phyloP scores from a whole-genome alignment of 768 basidiomycete genomes.

The Polyporus arcularius region DNA sequence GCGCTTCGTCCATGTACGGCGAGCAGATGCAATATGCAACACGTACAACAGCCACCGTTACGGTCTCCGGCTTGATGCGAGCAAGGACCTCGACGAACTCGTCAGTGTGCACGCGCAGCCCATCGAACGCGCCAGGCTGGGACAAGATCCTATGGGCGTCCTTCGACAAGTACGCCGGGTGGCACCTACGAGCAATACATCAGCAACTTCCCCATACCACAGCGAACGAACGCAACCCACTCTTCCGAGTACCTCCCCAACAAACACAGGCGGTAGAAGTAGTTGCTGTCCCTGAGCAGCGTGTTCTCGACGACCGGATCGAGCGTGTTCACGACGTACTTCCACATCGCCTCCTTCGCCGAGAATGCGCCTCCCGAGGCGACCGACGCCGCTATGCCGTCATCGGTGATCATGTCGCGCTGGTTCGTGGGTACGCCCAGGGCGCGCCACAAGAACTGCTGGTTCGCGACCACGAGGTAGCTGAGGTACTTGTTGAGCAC shows the following conservation, averaged over 20 bases:
- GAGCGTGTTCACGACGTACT: conserved; percentile 32
- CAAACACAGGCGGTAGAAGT: conserved; percentile 21
- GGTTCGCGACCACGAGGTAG: conserved; percentile 52
- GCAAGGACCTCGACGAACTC: conserved; percentile 21
- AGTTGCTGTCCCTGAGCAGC: conserved; percentile 18
- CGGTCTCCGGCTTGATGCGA: conserved; percentile 16
- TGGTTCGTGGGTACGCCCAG: conserved; percentile 76
- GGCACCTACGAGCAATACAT: neutral
- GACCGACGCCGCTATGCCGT: conserved; percentile 32
- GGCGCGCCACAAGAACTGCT: conserved; percentile 77
- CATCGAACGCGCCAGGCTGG: conserved; percentile 14
- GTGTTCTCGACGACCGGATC: conserved; percentile 30
- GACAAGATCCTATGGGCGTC: conserved; percentile 18
- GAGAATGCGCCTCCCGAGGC: conserved; percentile 41
- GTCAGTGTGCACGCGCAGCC: conserved; percentile 18
- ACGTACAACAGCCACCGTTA: conserved; percentile 19
- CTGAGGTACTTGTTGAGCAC: conserved; percentile 47
- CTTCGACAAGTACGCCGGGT: conserved; percentile 13
- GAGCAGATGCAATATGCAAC: no score
- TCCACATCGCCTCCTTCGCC: conserved; percentile 28
- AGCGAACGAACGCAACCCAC: conserved; percentile 1
- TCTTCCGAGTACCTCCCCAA: conserved; percentile 14
- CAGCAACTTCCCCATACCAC: neutral
- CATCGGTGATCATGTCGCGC: conserved; percentile 26
- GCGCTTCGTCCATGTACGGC: no score